These are phyloP conservation scores for Xylona heveae DNA, from an alignment of 495 filamentous ascomycete genomes.

Conservation along the genomic window DNA sequence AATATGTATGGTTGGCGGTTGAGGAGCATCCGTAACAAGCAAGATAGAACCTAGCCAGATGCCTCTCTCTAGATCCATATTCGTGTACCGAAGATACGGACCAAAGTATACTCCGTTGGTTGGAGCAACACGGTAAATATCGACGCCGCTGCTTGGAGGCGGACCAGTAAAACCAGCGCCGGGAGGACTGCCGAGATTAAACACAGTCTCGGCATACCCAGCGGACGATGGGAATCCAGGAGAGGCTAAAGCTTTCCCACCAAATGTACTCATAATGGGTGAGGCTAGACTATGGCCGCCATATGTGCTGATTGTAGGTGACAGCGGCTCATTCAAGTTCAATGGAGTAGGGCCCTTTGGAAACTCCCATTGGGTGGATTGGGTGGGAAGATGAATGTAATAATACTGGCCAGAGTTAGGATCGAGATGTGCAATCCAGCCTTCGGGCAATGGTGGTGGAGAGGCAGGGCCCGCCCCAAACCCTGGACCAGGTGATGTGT, in stretches of 20 bases:
- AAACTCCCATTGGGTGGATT: constrained; percentile 97
- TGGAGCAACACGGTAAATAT: constrained; percentile 78
- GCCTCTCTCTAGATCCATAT: constrained; percentile 88
- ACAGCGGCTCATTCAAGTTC: constrained; percentile 61
- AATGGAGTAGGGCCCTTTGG: constrained; percentile 78
- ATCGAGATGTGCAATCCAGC: constrained; percentile 95
- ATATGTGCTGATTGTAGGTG: constrained; percentile 59
- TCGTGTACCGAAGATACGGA: constrained; percentile 84
- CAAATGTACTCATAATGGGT: constrained; percentile 41
- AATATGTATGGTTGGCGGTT: constrained; percentile 91
- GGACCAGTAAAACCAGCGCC: constrained; percentile 64
- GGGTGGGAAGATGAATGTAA: constrained; percentile 91
- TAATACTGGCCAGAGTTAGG: constrained; percentile 94
- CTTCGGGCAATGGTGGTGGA: constrained; percentile 84
- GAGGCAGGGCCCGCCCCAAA: constrained; percentile 54
- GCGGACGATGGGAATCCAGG: constrained; percentile 28
- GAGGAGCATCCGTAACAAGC: constrained; percentile 75
- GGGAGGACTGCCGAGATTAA: constrained; percentile 55
- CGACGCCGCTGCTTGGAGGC: constrained; percentile 68
- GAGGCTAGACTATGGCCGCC: constrained; percentile 52
- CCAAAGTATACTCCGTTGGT: constrained; percentile 99
- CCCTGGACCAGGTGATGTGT: constrained; percentile 26
- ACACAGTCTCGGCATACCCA: constrained; percentile 51
- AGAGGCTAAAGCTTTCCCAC: constrained; percentile 54
- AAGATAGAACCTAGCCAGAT: constrained; percentile 70